Base-by-base conservation (phyloP, 2,329 filamentous ascomycete species). In the Trichoderma sp. region DNA sequence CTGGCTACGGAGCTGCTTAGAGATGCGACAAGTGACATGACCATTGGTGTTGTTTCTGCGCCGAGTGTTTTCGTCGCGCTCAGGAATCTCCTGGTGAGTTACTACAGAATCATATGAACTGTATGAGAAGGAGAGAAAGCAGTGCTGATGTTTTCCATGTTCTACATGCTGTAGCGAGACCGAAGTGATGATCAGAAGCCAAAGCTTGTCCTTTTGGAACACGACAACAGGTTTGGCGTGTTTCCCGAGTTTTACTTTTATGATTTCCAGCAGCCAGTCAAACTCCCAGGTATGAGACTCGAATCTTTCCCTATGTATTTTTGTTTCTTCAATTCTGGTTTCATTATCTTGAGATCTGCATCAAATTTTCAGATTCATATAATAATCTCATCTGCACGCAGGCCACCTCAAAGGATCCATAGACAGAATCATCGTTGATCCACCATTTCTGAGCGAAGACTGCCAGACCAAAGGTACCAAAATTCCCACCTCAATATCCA, bases 61-160 rank as follows among this genome's bases (percentile, higher is more conserved):
- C 93, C 92, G 11, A 94, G 91, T 79, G 91, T 91, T 1, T 95
- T 95, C 80, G 87, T 95, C 23, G 90, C 91, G 63, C 77, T 95
- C 68, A 93, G 92, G 80, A 94, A 94, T 75, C 80, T 92, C 17
- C 77, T 92, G 76, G 89, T 91, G 77, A 77, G 85, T 30, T 23
- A 20, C 12, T n/a, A 20, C 39, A 34, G 8, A 32, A 7, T 28
- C n/a, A 47, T 13, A 47, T 1, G 32, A 5, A 32, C 9, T 20
- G 28, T n/a, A 8, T 15, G 26, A 7, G 12, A 9, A 58, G 28
- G 11, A 61, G 30, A 26, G 7, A 26, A 13, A 6, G 12, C n/a
- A 17, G 17, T 23, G 17, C 55, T 58, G 2, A 58, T 58, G 1
- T 11, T 36, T 9, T 36, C 4, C 36, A 13, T 13, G 12, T 17